Percentiles rank a stretch among this genome's conserved stretches.
Conservation (phyloP, 1,284 basidiomycete genomes). For the Papiliotrema nemorosa region DNA sequence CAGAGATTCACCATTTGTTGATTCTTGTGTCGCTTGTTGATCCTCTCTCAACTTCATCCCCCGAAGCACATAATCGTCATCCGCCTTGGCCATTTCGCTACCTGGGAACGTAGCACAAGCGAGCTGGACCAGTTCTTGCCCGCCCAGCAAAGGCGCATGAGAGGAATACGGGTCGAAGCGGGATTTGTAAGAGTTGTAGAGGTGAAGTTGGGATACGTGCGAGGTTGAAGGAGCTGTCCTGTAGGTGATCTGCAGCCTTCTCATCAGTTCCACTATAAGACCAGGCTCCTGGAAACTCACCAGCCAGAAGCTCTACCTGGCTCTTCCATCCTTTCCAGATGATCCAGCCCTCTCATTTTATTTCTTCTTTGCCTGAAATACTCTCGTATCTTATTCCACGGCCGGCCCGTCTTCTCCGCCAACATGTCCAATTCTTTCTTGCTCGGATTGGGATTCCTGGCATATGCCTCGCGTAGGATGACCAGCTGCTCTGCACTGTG, state of each 20-base stretch:
- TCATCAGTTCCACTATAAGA: background rate
- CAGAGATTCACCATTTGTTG: slow-evolving; percentile 12
- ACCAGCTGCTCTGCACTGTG: slow-evolving; percentile 29
- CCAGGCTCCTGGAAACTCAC: slow-evolving; percentile 15
- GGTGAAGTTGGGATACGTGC: slow-evolving; percentile 32
- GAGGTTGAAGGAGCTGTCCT: slow-evolving; percentile 21
- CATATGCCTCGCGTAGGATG: slow-evolving; percentile 37
- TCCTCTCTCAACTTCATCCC: slow-evolving; percentile 35
- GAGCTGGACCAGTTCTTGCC: slow-evolving; percentile 44
- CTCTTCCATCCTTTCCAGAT: slow-evolving; percentile 41
- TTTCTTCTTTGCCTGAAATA: slow-evolving; percentile 45
- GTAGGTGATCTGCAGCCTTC: slow-evolving; percentile 42
- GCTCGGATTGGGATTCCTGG: slow-evolving; percentile 40
- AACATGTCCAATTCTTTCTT: slow-evolving; percentile 33
- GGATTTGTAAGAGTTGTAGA: slow-evolving; percentile 41
- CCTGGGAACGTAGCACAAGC: slow-evolving; percentile 44
- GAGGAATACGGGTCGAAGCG: slow-evolving; percentile 41
- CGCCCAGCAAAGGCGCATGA: slow-evolving; percentile 31
- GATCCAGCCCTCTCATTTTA: slow-evolving; percentile 39
- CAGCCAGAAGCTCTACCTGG: slow-evolving; percentile 42
- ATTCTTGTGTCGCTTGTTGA: slow-evolving; percentile 11
- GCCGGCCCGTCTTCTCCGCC: slow-evolving; percentile 36
- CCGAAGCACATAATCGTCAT: slow-evolving; percentile 38
- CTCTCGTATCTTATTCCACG: slow-evolving; percentile 43
- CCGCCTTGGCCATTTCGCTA: slow-evolving; percentile 42